phyloP scores from a whole-genome alignment of 2,329 filamentous ascomycete genomes.

The Talaromyces sp. region DNA sequence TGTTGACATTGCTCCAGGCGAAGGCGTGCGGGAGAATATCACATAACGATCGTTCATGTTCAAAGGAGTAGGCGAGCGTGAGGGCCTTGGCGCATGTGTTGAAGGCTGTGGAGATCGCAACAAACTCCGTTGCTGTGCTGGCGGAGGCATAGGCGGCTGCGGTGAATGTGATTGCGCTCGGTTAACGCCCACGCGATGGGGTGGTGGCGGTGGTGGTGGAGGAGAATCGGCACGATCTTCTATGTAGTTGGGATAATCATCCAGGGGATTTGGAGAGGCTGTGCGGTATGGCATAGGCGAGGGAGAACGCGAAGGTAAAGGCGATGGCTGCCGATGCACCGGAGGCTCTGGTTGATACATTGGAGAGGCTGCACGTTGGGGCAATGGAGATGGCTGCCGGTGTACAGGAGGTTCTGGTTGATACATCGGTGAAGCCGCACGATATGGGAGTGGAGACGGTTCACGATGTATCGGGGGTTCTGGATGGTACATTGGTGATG shows the following conservation, averaged over 20 bases:
- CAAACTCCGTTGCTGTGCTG: slow-evolving; percentile 11
- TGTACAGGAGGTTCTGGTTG: not conserved
- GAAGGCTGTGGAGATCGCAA: slow-evolving; percentile 19
- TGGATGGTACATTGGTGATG: not conserved
- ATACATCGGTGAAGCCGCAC: slow-evolving; percentile 4
- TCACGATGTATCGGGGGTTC: not conserved
- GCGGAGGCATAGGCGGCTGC: slow-evolving; percentile 14
- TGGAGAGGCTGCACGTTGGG: slow-evolving; percentile 1
- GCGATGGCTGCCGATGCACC: slow-evolving; percentile 22
- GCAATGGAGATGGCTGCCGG: not conserved
- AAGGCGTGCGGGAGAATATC: slow-evolving; percentile 49
- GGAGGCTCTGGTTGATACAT: slow-evolving; percentile 18
- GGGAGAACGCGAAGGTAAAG: no score
- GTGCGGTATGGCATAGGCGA: not conserved
- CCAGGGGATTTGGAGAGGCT: not conserved
- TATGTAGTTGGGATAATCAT: slow-evolving; percentile 33
- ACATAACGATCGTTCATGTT: slow-evolving; percentile 47
- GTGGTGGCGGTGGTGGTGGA: slow-evolving; percentile 80
- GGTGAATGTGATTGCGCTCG: slow-evolving; percentile 29
- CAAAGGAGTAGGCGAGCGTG: slow-evolving; percentile 36
- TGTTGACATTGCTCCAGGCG: slow-evolving; percentile 42
- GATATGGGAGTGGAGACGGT: not conserved
- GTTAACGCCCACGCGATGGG: slow-evolving; percentile 65
- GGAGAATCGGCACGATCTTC: slow-evolving; percentile 69
- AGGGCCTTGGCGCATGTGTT: slow-evolving; percentile 15